Percentiles rank a stretch among this genome's conserved stretches.
These are phyloP conservation scores for Encephalitozoon intestinalis DNA, from an alignment of 371 early-diverging fungal species.

Conservation along the genomic window DNA sequence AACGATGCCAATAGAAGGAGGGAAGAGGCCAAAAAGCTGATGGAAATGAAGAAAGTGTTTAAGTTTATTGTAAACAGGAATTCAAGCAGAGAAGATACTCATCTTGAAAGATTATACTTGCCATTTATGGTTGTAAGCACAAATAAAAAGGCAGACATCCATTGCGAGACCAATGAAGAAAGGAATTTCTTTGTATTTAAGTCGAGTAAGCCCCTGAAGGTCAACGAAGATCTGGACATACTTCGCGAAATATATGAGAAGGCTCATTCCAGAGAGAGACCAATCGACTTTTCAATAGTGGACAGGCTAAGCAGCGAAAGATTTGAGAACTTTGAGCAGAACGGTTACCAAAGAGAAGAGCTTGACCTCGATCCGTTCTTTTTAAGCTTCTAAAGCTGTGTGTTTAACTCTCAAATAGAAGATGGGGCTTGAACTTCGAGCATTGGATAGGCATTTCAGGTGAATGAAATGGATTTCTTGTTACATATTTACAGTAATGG, in stretches of 20 bases:
- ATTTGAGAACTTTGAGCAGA: neutral
- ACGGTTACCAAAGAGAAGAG: neutral
- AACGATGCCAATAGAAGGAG: slow-evolving; percentile 31
- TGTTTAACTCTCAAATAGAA: neutral
- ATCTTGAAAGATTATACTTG: slow-evolving; percentile 38
- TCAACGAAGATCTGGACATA: slow-evolving; percentile 53
- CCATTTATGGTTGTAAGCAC: slow-evolving; percentile 53
- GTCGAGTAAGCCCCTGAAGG: slow-evolving; percentile 31
- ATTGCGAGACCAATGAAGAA: slow-evolving; percentile 57
- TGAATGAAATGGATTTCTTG: slow-evolving; percentile 94
- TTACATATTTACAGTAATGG: slow-evolving; percentile 81
- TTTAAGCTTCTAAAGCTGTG: neutral
- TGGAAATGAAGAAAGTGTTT: slow-evolving; percentile 47
- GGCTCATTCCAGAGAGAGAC: neutral
- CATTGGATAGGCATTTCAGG: slow-evolving; percentile 93
- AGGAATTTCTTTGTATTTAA: slow-evolving; percentile 46
- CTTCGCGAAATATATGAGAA: slow-evolving; percentile 38
- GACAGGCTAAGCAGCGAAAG: neutral
- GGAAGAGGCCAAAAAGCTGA: slow-evolving; percentile 35
- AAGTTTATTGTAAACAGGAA: slow-evolving; percentile 39
- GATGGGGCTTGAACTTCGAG: slow-evolving; percentile 35
- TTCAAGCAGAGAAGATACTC: neutral
- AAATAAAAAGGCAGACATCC: slow-evolving; percentile 34
- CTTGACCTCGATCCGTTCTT: neutral
- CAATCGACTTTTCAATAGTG: neutral